phyloP scores from a whole-genome alignment of 805 yeast species.

The Nakazawaea ishiwadae region DNA sequence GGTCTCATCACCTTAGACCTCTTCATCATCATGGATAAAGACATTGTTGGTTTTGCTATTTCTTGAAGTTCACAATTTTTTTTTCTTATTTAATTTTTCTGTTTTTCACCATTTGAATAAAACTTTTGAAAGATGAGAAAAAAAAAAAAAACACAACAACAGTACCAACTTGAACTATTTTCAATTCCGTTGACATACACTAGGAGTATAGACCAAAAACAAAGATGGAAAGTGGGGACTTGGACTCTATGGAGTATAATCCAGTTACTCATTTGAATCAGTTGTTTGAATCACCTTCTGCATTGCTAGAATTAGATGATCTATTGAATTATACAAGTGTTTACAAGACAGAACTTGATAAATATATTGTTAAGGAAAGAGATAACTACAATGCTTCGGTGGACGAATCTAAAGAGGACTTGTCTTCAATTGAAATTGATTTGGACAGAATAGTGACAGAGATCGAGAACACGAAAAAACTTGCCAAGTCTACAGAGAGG shows the following conservation, averaged over 20 bases:
- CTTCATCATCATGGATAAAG: too few species aligned
- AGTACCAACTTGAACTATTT: neutral
- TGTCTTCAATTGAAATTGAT: slow-evolving; percentile 22
- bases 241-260: slow-evolving; percentile 40
- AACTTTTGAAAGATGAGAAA: neutral
- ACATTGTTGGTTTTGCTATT: too few species aligned
- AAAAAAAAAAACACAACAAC: neutral
- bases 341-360: slow-evolving; percentile 46
- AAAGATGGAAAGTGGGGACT: slow-evolving; percentile 4
- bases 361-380: slow-evolving; percentile 36
- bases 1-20: neutral
- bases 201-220: too few species aligned
- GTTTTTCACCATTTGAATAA: too few species aligned
- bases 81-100: too few species aligned
- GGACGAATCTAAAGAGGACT: slow-evolving; percentile 21
- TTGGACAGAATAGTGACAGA: slow-evolving; percentile 36
- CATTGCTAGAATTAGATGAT: slow-evolving; percentile 46
- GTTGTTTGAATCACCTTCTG: slow-evolving; percentile 46
- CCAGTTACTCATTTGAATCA: slow-evolving; percentile 48
- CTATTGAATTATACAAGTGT: slow-evolving; percentile 43
- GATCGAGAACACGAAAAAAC: slow-evolving; percentile 40
- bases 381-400: slow-evolving; percentile 22
- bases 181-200: too few species aligned
- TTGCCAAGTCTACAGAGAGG: slow-evolving; percentile 52
- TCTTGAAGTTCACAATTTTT: too few species aligned